Evolutionary conservation across 2,329 filamentous ascomycete genomes (phyloP).

Genomic region (Diaporthe destruens): DNA sequence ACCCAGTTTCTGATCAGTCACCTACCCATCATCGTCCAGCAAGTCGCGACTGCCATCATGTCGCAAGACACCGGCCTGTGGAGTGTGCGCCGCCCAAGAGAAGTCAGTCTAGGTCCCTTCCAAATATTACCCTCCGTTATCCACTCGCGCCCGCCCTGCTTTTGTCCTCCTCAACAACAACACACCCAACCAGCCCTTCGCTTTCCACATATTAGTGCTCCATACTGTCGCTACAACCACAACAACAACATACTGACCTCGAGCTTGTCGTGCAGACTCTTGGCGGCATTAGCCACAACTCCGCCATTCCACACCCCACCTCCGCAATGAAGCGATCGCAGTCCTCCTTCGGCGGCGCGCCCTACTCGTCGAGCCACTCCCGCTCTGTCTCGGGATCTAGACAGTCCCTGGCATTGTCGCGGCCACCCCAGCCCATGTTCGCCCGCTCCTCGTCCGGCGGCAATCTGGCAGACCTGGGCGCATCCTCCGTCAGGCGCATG

Average conservation of each 20-base stretch:
- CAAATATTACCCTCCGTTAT: slow-evolving; percentile 32
- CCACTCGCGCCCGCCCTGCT: slow-evolving; percentile 40
- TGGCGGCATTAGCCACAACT: slow-evolving; percentile 84
- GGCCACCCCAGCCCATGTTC: slow-evolving; percentile 89
- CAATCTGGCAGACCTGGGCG: slow-evolving; percentile 82
- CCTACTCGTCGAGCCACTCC: slow-evolving; percentile 77
- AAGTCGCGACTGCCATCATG: slow-evolving; percentile 65
- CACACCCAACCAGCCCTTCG: slow-evolving; percentile 6
- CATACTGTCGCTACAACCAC: slow-evolving; percentile 23
- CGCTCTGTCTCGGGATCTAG: slow-evolving; percentile 86
- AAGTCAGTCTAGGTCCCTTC: slow-evolving; percentile 70
- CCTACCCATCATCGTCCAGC: neutral
- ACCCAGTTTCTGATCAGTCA: neutral
- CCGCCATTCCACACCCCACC: slow-evolving; percentile 87
- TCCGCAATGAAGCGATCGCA: slow-evolving; percentile 95
- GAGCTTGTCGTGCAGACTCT: slow-evolving; percentile 73
- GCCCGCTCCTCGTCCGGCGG: slow-evolving; percentile 85
- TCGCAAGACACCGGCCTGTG: slow-evolving; percentile 90
- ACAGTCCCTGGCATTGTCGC: slow-evolving; percentile 85
- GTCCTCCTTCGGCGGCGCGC: slow-evolving; percentile 75
- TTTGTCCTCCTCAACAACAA: slow-evolving; percentile 25
- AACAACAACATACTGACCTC: slow-evolving; percentile 18
- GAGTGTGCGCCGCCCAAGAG: slow-evolving; percentile 91
- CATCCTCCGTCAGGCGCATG: slow-evolving; percentile 86
- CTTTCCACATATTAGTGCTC: neutral